Evolutionary conservation across 768 basidiomycete species (phyloP).

Genomic region (Lentinus tigrinus): DNA sequence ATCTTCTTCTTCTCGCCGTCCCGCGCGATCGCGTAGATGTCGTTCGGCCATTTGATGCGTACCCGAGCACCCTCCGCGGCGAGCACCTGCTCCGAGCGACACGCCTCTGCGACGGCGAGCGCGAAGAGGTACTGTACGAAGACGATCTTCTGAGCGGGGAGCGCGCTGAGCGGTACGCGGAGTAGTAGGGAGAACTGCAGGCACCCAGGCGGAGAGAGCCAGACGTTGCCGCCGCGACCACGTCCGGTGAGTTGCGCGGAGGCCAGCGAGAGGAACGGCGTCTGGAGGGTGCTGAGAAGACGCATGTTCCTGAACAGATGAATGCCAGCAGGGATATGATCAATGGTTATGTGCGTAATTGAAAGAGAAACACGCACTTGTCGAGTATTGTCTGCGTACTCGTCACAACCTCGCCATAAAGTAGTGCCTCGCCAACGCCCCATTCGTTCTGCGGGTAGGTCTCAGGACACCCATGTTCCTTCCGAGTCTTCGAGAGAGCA

Average conservation of each 20-base stretch:
- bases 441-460: slow-evolving; percentile 33
- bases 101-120: slow-evolving; percentile 86
- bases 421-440: slow-evolving; percentile 72
- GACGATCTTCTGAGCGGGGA: slow-evolving; percentile 70
- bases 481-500: slow-evolving; percentile 40
- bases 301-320: slow-evolving; percentile 65
- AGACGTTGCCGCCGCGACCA: slow-evolving; percentile 84
- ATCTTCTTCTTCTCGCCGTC: slow-evolving; percentile 66
- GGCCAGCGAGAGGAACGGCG: slow-evolving; percentile 81
- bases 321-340: neutral
- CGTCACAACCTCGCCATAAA: slow-evolving; percentile 89
- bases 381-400: slow-evolving; percentile 96
- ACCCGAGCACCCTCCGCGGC: slow-evolving; percentile 51
- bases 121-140: slow-evolving; percentile 94
- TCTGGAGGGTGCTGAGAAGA: slow-evolving; percentile 65
- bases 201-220: slow-evolving; percentile 91
- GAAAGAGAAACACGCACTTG: slow-evolving; percentile 52
- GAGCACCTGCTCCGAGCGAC: slow-evolving; percentile 57
- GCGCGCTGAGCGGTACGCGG: slow-evolving; percentile 48
- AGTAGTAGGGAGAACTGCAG: slow-evolving; percentile 80
- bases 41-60: slow-evolving; percentile 94
- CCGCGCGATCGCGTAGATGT: slow-evolving; percentile 74
- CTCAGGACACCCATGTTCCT: slow-evolving; percentile 24
- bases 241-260: slow-evolving; percentile 85
- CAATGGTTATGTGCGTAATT: neutral